Evolutionary conservation across 208 protist species (phyloP), one percentile per base, ranked within the genome.

Genomic region (Trypanosoma boissoni): DNA sequence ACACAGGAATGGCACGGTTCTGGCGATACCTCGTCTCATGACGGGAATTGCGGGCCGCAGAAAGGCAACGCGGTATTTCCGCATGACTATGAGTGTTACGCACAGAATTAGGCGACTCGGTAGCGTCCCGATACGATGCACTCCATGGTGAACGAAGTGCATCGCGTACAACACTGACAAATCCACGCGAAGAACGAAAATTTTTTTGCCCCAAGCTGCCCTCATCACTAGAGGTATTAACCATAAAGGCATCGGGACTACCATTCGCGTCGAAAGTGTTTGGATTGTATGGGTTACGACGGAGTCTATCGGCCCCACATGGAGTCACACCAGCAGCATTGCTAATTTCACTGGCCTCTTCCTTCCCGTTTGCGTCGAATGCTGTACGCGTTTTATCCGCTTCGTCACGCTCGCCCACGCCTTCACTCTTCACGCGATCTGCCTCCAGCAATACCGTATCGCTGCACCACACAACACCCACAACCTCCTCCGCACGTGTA

Each of bases 371-470:
- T 9, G 3, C 1, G 12, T 39, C 9, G 3, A 18, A 50, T 3
- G 27, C 21, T 9, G 29, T 26, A 29, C 2, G 18, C n/a, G 10
- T 32, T 20, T 16, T 23, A 23, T 48, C 39, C n/a, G 8, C 32
- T n/a, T 12, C 9, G 12, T 50, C n/a, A 16, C 20, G 34, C 16
- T 4, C 50, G 21, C 16, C 21, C 18, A 3, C 34, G 3, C 55
- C 39, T 12, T 39, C 39, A 16, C 32, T 9, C 37, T 27, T 9
- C 24, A n/a, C n/a, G n/a, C n/a, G n/a, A n/a, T n/a, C n/a, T n/a
- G n/a, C n/a, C n/a, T n/a, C n/a, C n/a, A 89, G 50, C 50, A 86
- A 86, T 0, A 39, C 37, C 32, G 50, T 52, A 43, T 89, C 82
- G 3, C 60, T 69, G 55, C 82, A 89, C 76, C 75, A 84, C 14